These are phyloP conservation scores for Suillus clintonianus DNA, from an alignment of 768 basidiomycete genomes.

Conservation along the genomic window DNA sequence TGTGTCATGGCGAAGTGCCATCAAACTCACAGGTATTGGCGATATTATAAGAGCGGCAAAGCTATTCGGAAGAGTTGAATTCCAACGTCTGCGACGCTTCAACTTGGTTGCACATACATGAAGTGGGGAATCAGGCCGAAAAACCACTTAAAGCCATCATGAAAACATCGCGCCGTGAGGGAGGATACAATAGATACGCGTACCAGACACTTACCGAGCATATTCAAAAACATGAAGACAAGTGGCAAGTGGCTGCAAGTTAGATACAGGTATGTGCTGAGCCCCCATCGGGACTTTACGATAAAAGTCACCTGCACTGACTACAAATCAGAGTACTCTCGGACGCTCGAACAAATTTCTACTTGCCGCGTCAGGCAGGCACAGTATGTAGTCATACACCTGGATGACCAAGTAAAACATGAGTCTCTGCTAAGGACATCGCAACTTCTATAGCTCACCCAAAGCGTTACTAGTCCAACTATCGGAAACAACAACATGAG, in stretches of 20 bases:
- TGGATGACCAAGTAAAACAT: not conserved
- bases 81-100: not conserved
- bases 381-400: not conserved
- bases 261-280: not conserved
- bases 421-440: not conserved
- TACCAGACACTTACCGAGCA: not conserved
- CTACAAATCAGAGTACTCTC: not conserved
- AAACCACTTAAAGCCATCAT: not conserved
- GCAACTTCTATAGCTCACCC: not conserved
- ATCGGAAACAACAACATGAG: no score
- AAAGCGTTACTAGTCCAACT: not conserved
- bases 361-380: not conserved
- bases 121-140: not conserved
- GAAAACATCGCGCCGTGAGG: no score
- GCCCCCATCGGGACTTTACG: conserved; percentile 39
- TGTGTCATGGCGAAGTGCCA: not conserved
- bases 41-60: not conserved
- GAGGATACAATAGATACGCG: not conserved
- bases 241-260: not conserved
- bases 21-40: not conserved
- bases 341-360: not conserved
- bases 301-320: conserved; percentile 13
- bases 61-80: not conserved
- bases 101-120: not conserved
- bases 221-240: not conserved